Base-by-base conservation (phyloP, 2,329 filamentous ascomycete species). In the Ophiocordyceps camponoti-leonardi region DNA sequence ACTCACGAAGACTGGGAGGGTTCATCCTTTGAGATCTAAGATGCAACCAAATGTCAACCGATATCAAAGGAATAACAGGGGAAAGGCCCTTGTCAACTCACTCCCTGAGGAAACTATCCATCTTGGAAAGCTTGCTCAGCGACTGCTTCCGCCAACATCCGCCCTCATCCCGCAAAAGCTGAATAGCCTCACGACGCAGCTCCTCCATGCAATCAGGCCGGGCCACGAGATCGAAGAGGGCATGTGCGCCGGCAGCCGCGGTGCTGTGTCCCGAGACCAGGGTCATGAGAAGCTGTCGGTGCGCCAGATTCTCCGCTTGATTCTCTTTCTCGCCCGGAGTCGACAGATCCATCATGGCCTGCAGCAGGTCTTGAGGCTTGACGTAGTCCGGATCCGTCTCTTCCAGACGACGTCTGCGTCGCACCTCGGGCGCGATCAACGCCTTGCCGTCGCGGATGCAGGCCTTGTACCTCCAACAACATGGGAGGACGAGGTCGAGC, bases 71-170 rank as follows among this genome's bases (percentile, higher is more conserved):
- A 16, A 14, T 6, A 14, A 16, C 31, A 35, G 31, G 13, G 13
- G 22, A 22, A n/a, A n/a, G n/a, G n/a, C n/a, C n/a, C n/a, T n/a
- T n/a, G n/a, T 22, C 23, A 6, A 31, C 48, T 43, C 8, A 49
- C 48, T 49, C 48, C 28, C 48, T 26, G 11, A 49, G 41, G 35
- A 49, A 48, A 26, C 48, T 49, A n/a, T 49, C 48, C 46, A 49
- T 43, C 42, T 49, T 49, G 26, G 42, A 40, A 14, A 48, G 12
- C 41, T 46, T 44, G 16, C 42, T 30, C 20, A 48, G n/a, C 31
- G 40, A 33, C 18, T 46, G 45, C 37, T 45, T 49, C 2, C 42
- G 42, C 43, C 47, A 48, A 6, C 30, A 30, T 6, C 37, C 37
- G 14, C 44, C 46, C 2, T 45, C 39, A 1, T 44, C 41, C 30